Percentiles rank a stretch among this genome's conserved stretches.
These are phyloP conservation scores for Kwoniella pini DNA, from an alignment of 768 basidiomycete genomes.

Conservation along the genomic window DNA sequence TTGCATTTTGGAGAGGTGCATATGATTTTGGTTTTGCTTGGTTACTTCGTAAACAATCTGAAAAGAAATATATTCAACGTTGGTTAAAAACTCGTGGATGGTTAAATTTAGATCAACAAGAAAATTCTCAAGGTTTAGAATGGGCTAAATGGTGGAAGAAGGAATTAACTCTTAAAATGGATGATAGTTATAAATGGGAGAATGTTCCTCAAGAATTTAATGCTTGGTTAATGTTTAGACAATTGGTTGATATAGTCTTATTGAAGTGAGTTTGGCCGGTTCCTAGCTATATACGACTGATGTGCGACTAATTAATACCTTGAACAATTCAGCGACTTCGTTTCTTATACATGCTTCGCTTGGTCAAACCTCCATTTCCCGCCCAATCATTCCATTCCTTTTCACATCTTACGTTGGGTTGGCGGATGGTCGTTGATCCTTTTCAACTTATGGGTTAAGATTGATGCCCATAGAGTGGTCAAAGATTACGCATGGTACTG, in stretches of 20 bases:
- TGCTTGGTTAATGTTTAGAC: slow-evolving; percentile 92
- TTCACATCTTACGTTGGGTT: slow-evolving; percentile 85
- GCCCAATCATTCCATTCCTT: slow-evolving; percentile 66
- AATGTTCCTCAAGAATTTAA: slow-evolving; percentile 93
- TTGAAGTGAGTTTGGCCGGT: slow-evolving; percentile 69
- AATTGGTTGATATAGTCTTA: slow-evolving; percentile 92
- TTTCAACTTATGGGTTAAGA: slow-evolving; percentile 99
- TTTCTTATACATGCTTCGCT: slow-evolving; percentile 92
- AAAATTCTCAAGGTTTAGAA: slow-evolving; percentile 53
- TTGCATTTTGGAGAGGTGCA: slow-evolving; percentile 86
- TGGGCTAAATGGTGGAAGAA: slow-evolving; percentile 78
- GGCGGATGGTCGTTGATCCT: slow-evolving; percentile 79
- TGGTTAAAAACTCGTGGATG: slow-evolving; percentile 77
- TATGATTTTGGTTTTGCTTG: slow-evolving; percentile 94
- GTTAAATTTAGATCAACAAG: slow-evolving; percentile 66
- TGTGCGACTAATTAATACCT: too few species aligned
- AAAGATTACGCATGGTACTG: slow-evolving; percentile 99
- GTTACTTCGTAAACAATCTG: slow-evolving; percentile 92
- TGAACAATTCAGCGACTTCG: slow-evolving; percentile 72
- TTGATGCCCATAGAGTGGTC: slow-evolving; percentile 93
- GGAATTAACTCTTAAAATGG: slow-evolving; percentile 90
- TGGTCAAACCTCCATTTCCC: slow-evolving; percentile 90
- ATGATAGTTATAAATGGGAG: slow-evolving; percentile 88
- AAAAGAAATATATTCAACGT: slow-evolving; percentile 87
- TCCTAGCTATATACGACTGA: background rate